Evolutionary conservation across 352 stramenopile genomes (phyloP).

Genomic region (Phytophthora pini): DNA sequence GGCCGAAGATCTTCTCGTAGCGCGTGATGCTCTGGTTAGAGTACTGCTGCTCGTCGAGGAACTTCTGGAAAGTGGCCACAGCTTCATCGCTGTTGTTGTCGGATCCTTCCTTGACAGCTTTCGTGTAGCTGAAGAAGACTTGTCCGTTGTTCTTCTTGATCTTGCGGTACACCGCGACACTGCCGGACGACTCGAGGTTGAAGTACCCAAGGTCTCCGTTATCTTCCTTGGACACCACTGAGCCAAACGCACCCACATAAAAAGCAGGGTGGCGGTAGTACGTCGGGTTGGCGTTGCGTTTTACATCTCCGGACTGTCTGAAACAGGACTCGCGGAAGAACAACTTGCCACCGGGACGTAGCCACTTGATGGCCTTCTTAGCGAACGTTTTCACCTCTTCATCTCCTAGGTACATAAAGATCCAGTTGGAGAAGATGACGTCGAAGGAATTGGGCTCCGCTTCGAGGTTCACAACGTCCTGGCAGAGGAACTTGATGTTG

Average conservation of each 20-base stretch:
- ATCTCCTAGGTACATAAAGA: slow-evolving; percentile 79
- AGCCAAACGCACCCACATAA: slow-evolving; percentile 63
- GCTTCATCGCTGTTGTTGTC: slow-evolving; percentile 28
- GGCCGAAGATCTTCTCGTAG: slow-evolving; percentile 81
- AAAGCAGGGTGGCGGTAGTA: slow-evolving; percentile 76
- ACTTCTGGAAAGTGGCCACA: slow-evolving; percentile 71
- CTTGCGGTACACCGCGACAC: slow-evolving; percentile 68
- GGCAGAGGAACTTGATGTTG: slow-evolving; percentile 72
- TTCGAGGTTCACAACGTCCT: slow-evolving; percentile 74
- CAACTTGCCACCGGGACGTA: slow-evolving; percentile 64
- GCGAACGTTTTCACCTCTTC: slow-evolving; percentile 63
- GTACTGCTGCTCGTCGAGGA: slow-evolving; percentile 77
- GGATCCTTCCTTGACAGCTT: slow-evolving; percentile 47
- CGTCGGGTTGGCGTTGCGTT: slow-evolving; percentile 68
- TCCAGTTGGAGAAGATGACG: slow-evolving; percentile 80
- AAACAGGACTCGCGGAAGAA: slow-evolving; percentile 82
- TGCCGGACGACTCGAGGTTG: slow-evolving; percentile 72
- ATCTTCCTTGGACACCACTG: slow-evolving; percentile 51
- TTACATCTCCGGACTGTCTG: slow-evolving; percentile 64
- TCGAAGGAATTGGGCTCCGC: slow-evolving; percentile 63
- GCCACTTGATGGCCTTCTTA: slow-evolving; percentile 67
- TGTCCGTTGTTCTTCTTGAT: slow-evolving; percentile 88
- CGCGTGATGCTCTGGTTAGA: slow-evolving; percentile 72
- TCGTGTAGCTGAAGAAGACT: slow-evolving; percentile 76
- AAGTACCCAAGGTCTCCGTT: slow-evolving; percentile 54